Evolutionary conservation across 169 alveolate genomes (phyloP), one percentile per base, ranked within the genome.

Genomic region (Amoebophrya sp.): DNA sequence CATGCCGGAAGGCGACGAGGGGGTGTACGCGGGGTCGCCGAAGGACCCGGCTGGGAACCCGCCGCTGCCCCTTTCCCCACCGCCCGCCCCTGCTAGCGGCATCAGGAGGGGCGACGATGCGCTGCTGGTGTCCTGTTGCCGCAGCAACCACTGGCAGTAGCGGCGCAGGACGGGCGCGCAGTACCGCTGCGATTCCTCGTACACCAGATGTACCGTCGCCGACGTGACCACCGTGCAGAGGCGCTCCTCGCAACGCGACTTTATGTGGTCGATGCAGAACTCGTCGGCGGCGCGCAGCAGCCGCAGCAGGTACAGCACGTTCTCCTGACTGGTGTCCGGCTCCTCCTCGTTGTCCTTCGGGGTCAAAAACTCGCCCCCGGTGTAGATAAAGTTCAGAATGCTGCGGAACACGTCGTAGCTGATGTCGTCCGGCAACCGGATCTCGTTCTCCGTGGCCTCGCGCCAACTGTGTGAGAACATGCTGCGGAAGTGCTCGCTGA

Each of bases 401-500:
- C 29, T 18, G 18, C 66, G 66, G 18, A 47, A 47, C 18, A 47
- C 66, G 18, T 7, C 7, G 66, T 47, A 47, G 7, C 18, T 18
- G 66, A 47, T 47, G 66, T 47, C 66, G 29, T 7, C 29, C 18
- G 66, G 66, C 66, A 47, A 47, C 18, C 66, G 66, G 33, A 96
- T 93, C 90, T 90, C 91, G 23, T 91, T 90, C 90, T 89, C 77
- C 41, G 91, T 38, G n/a, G 94, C 55, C 90, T 95, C 97, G n/a
- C 90, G 53, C 95, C 94, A 94, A 35, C 96, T 95, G 35, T 77
- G 90, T 40, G 94, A 89, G 92, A 95, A 94, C 94, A 94, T 93
- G 12, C 55, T 90, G 66, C 93, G 90, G 89, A 94, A 94, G 39
- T 92, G 90, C 77, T 95, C 95, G 77, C 95, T 90, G 40, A 95